These are phyloP conservation scores for Neospora caninum DNA, from an alignment of 169 alveolate species.

Conservation along the genomic window DNA sequence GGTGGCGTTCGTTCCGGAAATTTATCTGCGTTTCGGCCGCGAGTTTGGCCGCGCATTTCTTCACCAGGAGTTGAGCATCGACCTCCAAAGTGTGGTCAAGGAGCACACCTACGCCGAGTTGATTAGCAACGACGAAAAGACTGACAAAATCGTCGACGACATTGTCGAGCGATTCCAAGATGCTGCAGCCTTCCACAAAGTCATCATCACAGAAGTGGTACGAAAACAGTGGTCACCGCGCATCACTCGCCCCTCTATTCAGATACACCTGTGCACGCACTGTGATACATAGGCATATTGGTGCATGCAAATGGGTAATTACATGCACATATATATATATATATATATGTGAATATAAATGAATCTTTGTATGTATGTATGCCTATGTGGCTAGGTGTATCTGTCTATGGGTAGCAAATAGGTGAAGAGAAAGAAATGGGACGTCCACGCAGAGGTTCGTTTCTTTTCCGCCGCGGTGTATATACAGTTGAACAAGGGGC, in stretches of 20 bases:
- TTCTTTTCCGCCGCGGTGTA: too few relatives aligned
- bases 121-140: background rate
- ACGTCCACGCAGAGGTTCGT: too few relatives aligned
- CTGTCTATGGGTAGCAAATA: background rate
- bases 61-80: slow-evolving; percentile 36
- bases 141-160: slow-evolving; percentile 19
- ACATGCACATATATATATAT: background rate
- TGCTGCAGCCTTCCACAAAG: slow-evolving; percentile 56
- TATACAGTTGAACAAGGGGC: too few relatives aligned
- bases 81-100: slow-evolving; percentile 10
- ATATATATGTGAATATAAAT: background rate
- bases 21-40: slow-evolving; percentile 46
- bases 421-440: too few relatives aligned
- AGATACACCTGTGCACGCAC: too few relatives aligned
- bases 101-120: slow-evolving; percentile 40
- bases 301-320: background rate
- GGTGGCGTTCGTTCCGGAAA: slow-evolving; percentile 52
- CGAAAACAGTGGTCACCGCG: background rate
- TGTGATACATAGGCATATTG: background rate
- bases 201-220: slow-evolving; percentile 44
- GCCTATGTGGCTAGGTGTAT: background rate
- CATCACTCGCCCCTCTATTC: background rate
- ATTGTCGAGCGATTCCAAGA: slow-evolving; percentile 20
- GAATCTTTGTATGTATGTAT: too few relatives aligned
- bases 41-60: slow-evolving; percentile 40